These are phyloP conservation scores for Hanseniaspora mollemarum DNA, from an alignment of 805 yeast genomes.

Conservation along the genomic window DNA sequence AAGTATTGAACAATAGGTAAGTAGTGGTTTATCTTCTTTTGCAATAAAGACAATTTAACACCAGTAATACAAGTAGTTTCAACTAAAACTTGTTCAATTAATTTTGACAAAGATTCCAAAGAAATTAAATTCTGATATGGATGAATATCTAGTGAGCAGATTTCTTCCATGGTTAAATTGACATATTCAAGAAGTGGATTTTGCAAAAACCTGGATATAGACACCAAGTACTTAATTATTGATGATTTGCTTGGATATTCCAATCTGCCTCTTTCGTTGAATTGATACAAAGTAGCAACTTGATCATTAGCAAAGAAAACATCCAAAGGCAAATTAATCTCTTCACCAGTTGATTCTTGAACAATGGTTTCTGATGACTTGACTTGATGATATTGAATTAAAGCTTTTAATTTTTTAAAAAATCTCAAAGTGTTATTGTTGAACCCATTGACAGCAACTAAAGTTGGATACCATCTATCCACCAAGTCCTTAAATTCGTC, in stretches of 20 bases:
- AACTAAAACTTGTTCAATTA: conserved; percentile 71
- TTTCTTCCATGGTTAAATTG: conserved; percentile 56
- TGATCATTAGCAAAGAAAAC: conserved; percentile 85
- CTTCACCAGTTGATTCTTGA: conserved; percentile 35
- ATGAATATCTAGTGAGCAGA: conserved; percentile 55
- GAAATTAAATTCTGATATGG: conserved; percentile 64
- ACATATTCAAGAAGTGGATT: conserved; percentile 88
- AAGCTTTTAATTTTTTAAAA: conserved; percentile 42
- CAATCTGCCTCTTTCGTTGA: conserved; percentile 56
- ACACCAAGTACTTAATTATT: conserved; percentile 72
- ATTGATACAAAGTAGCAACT: conserved; percentile 78
- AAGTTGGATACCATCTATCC: conserved; percentile 67
- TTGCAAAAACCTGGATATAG: conserved; percentile 82
- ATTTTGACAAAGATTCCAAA: conserved; percentile 48
- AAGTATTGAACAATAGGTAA: conserved; percentile 66
- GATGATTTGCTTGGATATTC: conserved; percentile 81
- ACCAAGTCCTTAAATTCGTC: conserved; percentile 50
- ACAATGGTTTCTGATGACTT: conserved; percentile 6
- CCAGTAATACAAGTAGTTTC: conserved; percentile 88
- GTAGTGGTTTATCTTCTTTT: conserved; percentile 52
- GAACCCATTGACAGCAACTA: conserved; percentile 79
- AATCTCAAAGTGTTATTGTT: conserved; percentile 60
- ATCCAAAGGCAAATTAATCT: conserved; percentile 46
- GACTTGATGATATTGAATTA: conserved; percentile 47
- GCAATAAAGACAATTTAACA: conserved; percentile 83